A percentile compares a stretch with the other conserved stretches of the same genome.
These are phyloP conservation scores for Cardamine resedifolia DNA, from an alignment of 345 rosid genomes.

Conservation along the genomic window DNA sequence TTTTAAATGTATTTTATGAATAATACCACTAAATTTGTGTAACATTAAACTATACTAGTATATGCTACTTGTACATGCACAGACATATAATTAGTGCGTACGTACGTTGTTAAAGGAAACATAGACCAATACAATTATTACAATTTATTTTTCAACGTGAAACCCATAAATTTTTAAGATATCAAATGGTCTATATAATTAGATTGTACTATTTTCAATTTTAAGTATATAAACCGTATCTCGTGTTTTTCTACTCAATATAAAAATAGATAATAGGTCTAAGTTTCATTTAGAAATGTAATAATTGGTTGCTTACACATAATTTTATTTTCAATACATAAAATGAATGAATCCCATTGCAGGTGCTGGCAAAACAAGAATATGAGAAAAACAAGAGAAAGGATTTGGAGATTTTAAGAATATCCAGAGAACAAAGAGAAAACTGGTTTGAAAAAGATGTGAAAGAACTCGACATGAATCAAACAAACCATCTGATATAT, in stretches of 20 bases:
- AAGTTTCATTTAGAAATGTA: not conserved
- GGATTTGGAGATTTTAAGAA: constrained; percentile 31
- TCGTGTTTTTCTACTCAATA: not conserved
- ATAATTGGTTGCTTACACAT: not conserved
- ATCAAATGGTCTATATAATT: no score
- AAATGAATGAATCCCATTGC: not conserved
- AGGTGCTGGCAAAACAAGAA: constrained; percentile 34
- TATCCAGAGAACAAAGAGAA: constrained; percentile 7
- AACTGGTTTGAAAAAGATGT: constrained; percentile 57
- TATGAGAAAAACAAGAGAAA: constrained; percentile 38
- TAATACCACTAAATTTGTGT: not conserved
- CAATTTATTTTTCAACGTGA: no score
- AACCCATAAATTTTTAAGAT: no score
- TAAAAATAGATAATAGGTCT: not conserved
- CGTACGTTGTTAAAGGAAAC: no score
- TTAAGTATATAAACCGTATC: no score
- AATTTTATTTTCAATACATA: not conserved
- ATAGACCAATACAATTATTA: no score
- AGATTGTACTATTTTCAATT: no score
- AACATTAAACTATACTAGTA: no score
- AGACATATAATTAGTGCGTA: no score
- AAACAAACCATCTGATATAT: constrained; percentile 40
- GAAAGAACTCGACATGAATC: constrained; percentile 31
- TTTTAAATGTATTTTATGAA: not conserved
- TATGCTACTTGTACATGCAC: no score